These are phyloP conservation scores for Macroventuria anomochaeta DNA, from an alignment of 2,329 filamentous ascomycete species.

Conservation along the genomic window DNA sequence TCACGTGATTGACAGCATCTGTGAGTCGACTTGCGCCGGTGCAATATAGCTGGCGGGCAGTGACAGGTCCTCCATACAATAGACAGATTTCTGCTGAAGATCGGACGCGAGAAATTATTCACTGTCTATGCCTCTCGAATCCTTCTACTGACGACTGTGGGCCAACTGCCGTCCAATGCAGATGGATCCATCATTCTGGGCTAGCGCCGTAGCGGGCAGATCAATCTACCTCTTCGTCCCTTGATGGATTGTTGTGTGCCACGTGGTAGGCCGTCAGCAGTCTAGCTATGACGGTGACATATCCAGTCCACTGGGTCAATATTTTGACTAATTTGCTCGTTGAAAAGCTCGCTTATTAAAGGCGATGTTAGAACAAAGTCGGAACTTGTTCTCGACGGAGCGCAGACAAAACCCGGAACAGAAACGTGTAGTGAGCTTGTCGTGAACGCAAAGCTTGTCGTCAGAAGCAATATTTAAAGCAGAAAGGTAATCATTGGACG, in stretches of 20 bases:
- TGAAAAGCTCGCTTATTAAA: neutral
- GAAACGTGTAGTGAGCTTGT: too few species aligned
- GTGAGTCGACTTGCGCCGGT: neutral
- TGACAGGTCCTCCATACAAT: neutral
- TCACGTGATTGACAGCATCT: neutral
- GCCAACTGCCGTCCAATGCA: neutral
- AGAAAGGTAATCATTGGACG: neutral
- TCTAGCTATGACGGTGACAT: neutral
- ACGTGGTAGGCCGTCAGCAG: slow-evolving; percentile 5
- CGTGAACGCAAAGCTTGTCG: neutral
- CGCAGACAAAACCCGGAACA: neutral
- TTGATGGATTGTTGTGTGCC: neutral
- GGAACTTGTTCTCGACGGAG: too few species aligned
- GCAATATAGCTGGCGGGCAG: neutral
- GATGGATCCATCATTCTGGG: neutral
- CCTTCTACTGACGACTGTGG: neutral
- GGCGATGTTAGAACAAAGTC: neutral
- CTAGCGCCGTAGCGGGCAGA: too few species aligned
- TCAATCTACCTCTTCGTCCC: neutral
- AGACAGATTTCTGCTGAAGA: neutral
- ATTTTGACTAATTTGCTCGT: neutral
- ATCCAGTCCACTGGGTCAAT: neutral
- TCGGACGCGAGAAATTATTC: neutral
- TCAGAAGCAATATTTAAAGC: neutral
- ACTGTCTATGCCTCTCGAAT: neutral